Percentiles rank a stretch among this genome's conserved stretches.
Conservation (phyloP, 768 basidiomycete genomes). For the Tricholoma sp. region DNA sequence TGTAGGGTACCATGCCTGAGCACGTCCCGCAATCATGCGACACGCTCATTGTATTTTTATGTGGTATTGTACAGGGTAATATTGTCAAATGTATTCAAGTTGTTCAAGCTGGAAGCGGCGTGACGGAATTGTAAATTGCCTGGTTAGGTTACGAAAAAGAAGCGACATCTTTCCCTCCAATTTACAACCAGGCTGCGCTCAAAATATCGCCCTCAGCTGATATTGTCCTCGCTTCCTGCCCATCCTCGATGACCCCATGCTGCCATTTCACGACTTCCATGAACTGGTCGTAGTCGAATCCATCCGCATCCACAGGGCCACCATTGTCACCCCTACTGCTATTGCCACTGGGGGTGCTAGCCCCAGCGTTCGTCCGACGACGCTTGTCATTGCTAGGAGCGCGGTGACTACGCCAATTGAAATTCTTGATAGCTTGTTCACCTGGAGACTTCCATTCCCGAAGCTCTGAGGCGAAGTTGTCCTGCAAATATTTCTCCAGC, state of each 20-base stretch:
- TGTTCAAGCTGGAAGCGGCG: too few relatives aligned
- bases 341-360: neutral
- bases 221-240: too few relatives aligned
- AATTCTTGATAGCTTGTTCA: constrained; percentile 2
- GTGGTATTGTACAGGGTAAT: too few relatives aligned
- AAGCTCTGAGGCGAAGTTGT: neutral
- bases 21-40: too few relatives aligned
- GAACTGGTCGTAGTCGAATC: constrained; percentile 4
- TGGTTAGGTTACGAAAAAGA: too few relatives aligned
- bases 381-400: neutral
- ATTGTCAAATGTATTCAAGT: too few relatives aligned
- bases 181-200: too few relatives aligned
- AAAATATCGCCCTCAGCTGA: too few relatives aligned
- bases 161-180: too few relatives aligned
- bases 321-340: constrained; percentile 3
- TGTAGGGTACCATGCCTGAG: too few relatives aligned
- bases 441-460: constrained; percentile 1
- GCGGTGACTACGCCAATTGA: constrained; percentile 7
- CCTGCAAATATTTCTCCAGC: constrained; percentile 2
- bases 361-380: constrained; percentile 6
- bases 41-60: too few relatives aligned
- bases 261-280: constrained; percentile 6
- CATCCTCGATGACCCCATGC: constrained; percentile 2
- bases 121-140: too few relatives aligned
- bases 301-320: constrained; percentile 5